Conservation (phyloP, 208 protist species). For the Perkinsela sp. region DNA sequence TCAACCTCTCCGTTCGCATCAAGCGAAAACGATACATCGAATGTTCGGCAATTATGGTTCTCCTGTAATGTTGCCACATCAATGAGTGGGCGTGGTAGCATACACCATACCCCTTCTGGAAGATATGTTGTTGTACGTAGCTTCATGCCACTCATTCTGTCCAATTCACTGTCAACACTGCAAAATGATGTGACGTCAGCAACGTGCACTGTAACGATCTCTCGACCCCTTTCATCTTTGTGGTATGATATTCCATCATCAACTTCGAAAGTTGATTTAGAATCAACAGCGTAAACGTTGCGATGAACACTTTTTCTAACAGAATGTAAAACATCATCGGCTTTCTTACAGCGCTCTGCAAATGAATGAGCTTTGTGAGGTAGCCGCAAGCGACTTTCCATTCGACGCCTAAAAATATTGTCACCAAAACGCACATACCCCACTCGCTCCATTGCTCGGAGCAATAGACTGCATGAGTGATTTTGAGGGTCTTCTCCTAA, state of each 20-base stretch:
- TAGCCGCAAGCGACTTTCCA: neutral
- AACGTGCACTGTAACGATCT: slow-evolving; percentile 46
- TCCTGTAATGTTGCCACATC: slow-evolving; percentile 47
- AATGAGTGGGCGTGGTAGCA: slow-evolving; percentile 49
- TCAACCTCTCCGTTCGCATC: slow-evolving; percentile 26
- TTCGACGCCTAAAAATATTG: neutral
- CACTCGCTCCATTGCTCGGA: neutral
- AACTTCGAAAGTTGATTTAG: slow-evolving; percentile 52
- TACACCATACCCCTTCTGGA: slow-evolving; percentile 52
- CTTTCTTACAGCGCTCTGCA: slow-evolving; percentile 14
- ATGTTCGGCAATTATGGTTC: slow-evolving; percentile 43
- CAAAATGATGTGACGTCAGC: slow-evolving; percentile 60
- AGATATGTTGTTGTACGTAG: slow-evolving; percentile 58
- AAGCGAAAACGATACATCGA: slow-evolving; percentile 44
- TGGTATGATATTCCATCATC: slow-evolving; percentile 54
- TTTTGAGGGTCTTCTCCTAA: neutral
- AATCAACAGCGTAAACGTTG: slow-evolving; percentile 51
- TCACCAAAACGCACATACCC: neutral
- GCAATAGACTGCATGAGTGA: neutral
- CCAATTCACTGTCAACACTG: slow-evolving; percentile 30
- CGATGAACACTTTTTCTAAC: slow-evolving; percentile 14
- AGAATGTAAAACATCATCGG: slow-evolving; percentile 27
- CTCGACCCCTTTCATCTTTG: slow-evolving; percentile 19
- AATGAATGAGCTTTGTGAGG: slow-evolving; percentile 7
- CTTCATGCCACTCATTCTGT: slow-evolving; percentile 36